Evolutionary conservation across 345 rosid genomes (phyloP), one percentile per base, ranked within the genome.

Genomic region (Ceriops zippeliana): DNA sequence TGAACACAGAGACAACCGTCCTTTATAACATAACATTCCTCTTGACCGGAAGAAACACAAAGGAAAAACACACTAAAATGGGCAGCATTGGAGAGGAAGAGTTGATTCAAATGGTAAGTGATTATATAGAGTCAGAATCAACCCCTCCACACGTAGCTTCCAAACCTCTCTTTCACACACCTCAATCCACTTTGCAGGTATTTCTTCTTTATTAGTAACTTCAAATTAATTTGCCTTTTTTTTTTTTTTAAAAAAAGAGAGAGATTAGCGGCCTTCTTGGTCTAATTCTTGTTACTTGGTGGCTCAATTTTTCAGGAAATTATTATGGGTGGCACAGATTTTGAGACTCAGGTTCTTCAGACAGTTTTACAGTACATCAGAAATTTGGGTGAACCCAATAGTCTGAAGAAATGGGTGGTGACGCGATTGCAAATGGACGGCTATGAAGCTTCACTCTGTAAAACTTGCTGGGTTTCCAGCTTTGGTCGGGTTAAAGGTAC

Each of bases 41-140:
- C 51, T 9, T n/a, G 26, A 52, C 0, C 17, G 31, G 58, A 47
- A 57, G 70, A 58, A 65, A 34, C 59, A 31, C 2, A 21, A 16
- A 17, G 17, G 10, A 7, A 56, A 42, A 42, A 42, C 15, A 13
- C 49, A 56, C 22, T 5, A 26, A 53, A 26, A 83, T 83, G 86
- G 84, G 79, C 0, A 81, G 84, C 62, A 32, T 76, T 13, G 87
- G 80, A 22, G 89, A 83, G 21, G 89, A 83, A 61, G 84, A 80
- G 4, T 56, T 79, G 34, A 85, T 37, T 54, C 81, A 80, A 66
- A 80, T 86, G 85, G 82, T 83, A 64, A 71, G 69, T 30, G 87
- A 86, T 67, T 86, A 77, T 64, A 72, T 76, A 22, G 89, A 86
- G 67, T 65, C 79, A 0, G 63, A 68, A 24, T 70, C 85, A 62